Base-by-base conservation (phyloP, 1,284 basidiomycete genomes). In the Ceratobasidium sp. region DNA sequence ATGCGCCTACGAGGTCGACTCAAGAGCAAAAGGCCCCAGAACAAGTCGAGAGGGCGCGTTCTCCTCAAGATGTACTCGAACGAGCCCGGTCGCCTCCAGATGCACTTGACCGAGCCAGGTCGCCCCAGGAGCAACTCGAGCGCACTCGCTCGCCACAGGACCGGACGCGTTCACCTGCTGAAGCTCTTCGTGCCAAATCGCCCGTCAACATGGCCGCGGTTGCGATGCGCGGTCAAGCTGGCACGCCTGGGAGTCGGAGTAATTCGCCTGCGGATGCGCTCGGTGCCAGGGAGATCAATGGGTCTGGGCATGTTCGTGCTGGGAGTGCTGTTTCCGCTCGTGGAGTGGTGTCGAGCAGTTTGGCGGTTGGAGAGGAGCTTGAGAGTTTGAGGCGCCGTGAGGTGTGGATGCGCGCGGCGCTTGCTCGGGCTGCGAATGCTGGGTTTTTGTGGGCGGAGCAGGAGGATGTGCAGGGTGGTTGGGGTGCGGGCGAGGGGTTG, bases 351-450 rank as follows among this genome's bases (percentile, higher is more conserved):
- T 57, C 51, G 49, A 69, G 54, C 13, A 13, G 19, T 37, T 56
- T 56, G 52, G 29, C 49, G 22, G 29, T 52, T 40, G 34, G 52
- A n/a, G 65, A 88, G 37, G 96, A 97, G 82, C 82, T 96, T 43
- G 95, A 97, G 79, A 86, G 86, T 46, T 84, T 93, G 80, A 91
- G 89, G 86, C 92, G 91, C 81, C 90, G 94, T 79, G 92, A 96
- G 84, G 86, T 87, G 34, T 98, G 97, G 91, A 92, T 98, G 90
- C 92, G 91, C 82, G 91, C 93, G 54, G 92, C 94, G 5, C 86
- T 99, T 62, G 85, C 87, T 8, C 91, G 92, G 81, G 96, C 97
- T 0, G 87, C 90, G 43, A 90, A 91, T 76, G 88, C 93, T 76
- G 97, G 97, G 15, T 98, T 94, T 83, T 87, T 95, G 37, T 90